phyloP scores from a whole-genome alignment of 495 filamentous ascomycete species.

The Lepidopterella palustris region DNA sequence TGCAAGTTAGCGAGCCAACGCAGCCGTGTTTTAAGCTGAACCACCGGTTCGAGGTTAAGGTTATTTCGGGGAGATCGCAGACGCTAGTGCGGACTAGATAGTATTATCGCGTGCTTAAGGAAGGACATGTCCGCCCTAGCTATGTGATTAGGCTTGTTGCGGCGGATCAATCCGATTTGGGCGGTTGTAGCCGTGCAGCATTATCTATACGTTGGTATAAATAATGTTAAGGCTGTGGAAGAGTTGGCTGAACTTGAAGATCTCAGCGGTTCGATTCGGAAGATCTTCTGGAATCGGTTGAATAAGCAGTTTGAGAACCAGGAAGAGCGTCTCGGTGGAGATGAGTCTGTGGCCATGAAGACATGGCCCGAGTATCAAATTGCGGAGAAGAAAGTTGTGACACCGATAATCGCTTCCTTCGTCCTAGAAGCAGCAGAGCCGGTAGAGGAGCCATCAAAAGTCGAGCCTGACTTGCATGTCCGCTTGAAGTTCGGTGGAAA shows the following conservation, averaged over 20 bases:
- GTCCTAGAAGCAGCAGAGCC: conserved; percentile 11
- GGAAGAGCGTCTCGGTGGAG: conserved; percentile 25
- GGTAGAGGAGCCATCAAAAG: not conserved
- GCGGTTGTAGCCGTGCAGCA: conserved; percentile 50
- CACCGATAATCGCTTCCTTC: conserved; percentile 13
- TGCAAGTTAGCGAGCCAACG: conserved; percentile 18
- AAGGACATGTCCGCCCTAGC: conserved; percentile 43
- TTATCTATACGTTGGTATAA: conserved; percentile 45
- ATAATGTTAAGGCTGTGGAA: conserved; percentile 41
- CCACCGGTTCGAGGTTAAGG: conserved; percentile 38
- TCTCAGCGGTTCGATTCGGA: conserved; percentile 44
- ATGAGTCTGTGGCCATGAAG: conserved; percentile 36
- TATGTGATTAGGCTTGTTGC: conserved; percentile 42
- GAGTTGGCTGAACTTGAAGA: conserved; percentile 41
- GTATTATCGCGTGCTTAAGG: conserved; percentile 48
- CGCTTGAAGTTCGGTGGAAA: conserved; percentile 24
- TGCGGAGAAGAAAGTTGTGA: conserved; percentile 20
- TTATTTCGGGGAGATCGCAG: conserved; percentile 49
- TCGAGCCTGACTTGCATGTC: conserved; percentile 25
- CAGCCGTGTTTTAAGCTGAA: conserved; percentile 25
- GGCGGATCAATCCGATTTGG: conserved; percentile 45
- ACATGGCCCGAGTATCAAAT: conserved; percentile 19
- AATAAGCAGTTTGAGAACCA: conserved; percentile 34
- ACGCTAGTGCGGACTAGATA: conserved; percentile 48
- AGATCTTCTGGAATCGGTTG: conserved; percentile 39